phyloP scores from a whole-genome alignment of 1,284 basidiomycete genomes.

The Serendipita sp. region DNA sequence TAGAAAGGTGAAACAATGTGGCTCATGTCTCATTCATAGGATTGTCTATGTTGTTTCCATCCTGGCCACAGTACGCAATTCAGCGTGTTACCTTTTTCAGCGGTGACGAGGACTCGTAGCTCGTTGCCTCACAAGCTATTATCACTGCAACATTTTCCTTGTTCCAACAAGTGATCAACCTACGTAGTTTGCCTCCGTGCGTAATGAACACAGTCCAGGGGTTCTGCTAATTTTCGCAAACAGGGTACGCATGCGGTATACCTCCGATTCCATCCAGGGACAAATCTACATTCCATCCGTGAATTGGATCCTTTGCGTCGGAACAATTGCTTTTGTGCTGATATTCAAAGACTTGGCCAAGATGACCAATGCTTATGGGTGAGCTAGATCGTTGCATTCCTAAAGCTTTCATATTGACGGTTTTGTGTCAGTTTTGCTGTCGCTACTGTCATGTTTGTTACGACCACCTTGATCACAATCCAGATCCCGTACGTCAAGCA shows the following conservation, averaged over 20 bases:
- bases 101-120: slow-evolving; percentile 20
- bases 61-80: slow-evolving; percentile 36
- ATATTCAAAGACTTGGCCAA: slow-evolving; percentile 38
- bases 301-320: slow-evolving; percentile 39
- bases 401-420: background rate
- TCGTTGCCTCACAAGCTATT: slow-evolving; percentile 50
- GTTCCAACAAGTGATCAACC: slow-evolving; percentile 47
- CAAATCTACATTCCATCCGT: slow-evolving; percentile 49
- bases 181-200: slow-evolving; percentile 39
- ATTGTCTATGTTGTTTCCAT: slow-evolving; percentile 47
- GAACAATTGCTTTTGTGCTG: slow-evolving; percentile 40
- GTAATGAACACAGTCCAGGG: slow-evolving; percentile 8
- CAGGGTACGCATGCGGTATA: slow-evolving; percentile 39
- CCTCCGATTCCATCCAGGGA: slow-evolving; percentile 43
- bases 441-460: slow-evolving; percentile 48
- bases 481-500: slow-evolving; percentile 43
- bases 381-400: slow-evolving; percentile 9
- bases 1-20: background rate
- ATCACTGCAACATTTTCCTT: slow-evolving; percentile 56
- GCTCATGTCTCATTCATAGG: slow-evolving; percentile 23
- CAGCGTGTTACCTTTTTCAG: too few species aligned
- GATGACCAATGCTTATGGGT: slow-evolving; percentile 39
- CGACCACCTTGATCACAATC: slow-evolving; percentile 40
- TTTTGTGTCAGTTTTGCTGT: slow-evolving; percentile 36
- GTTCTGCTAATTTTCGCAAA: background rate